A percentile compares a stretch with the other conserved stretches of the same genome.
phyloP scores from a whole-genome alignment of 345 rosid genomes.

The Luvunga scandens region DNA sequence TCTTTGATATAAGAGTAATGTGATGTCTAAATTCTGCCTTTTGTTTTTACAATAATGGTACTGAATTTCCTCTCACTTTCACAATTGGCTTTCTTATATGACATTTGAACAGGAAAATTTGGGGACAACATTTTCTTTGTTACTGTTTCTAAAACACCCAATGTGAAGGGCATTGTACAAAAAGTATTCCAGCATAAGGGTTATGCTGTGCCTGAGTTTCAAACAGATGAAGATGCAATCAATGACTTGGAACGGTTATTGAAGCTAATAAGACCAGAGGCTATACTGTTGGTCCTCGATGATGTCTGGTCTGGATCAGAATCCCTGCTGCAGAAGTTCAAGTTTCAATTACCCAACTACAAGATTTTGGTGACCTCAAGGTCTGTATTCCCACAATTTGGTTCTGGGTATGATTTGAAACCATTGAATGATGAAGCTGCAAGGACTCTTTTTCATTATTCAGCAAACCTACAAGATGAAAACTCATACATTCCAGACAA shows the following conservation, averaged over 20 bases:
- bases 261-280: constrained; percentile 11
- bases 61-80: neutral
- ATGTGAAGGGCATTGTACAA: constrained; percentile 31
- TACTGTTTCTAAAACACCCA: constrained; percentile 40
- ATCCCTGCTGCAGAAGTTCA: constrained; percentile 29
- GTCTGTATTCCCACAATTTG: constrained; percentile 35
- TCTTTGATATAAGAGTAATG: neutral
- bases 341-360: constrained; percentile 20
- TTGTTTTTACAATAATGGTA: neutral
- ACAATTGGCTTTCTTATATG: constrained; percentile 9
- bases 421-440: constrained; percentile 40
- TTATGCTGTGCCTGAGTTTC: constrained; percentile 2
- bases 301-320: constrained; percentile 60
- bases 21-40: neutral
- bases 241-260: constrained; percentile 24
- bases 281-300: constrained; percentile 63
- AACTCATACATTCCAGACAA: constrained; percentile 17
- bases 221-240: constrained; percentile 27
- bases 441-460: constrained; percentile 32
- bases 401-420: constrained; percentile 22
- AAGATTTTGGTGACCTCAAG: constrained; percentile 71
- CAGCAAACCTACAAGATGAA: constrained; percentile 18
- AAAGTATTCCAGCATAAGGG: constrained; percentile 28
- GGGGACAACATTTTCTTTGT: constrained; percentile 45
- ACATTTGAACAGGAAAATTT: constrained; percentile 42